Percentiles rank a stretch among this genome's conserved stretches.
Conservation (phyloP, 495 filamentous ascomycete genomes). For the Friedmanniomyces endolithicus region DNA sequence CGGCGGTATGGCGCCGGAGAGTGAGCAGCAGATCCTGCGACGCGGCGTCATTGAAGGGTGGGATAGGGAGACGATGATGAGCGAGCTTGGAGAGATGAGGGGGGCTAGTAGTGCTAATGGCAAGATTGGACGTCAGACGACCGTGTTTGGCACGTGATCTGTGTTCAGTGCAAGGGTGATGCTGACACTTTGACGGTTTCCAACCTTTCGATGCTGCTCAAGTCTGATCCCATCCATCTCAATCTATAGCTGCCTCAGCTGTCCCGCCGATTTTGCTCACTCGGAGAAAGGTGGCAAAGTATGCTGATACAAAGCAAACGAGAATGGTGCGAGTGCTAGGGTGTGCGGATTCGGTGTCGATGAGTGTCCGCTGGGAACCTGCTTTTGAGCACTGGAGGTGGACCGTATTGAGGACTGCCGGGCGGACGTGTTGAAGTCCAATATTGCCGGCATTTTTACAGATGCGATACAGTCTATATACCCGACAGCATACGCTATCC, state of each 20-base stretch:
- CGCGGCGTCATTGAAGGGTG: conserved; percentile 34
- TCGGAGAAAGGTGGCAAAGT: background rate
- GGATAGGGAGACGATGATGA: conserved; percentile 28
- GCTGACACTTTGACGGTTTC: background rate
- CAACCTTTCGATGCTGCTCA: background rate
- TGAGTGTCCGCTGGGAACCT: background rate
- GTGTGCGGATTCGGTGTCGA: background rate
- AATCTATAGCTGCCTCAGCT: background rate
- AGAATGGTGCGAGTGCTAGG: background rate
- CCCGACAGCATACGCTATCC: too few species aligned
- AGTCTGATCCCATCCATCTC: too few species aligned
- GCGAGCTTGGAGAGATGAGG: conserved; percentile 22
- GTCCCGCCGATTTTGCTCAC: background rate
- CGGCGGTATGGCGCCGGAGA: conserved; percentile 43
- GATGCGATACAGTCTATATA: too few species aligned
- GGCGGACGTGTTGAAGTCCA: too few species aligned
- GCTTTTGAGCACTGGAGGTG: background rate
- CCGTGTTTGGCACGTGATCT: background rate
- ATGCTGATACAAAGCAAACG: background rate
- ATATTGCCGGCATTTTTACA: too few species aligned
- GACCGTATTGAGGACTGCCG: too few species aligned
- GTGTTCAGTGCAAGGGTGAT: background rate
- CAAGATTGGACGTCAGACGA: conserved; percentile 1
- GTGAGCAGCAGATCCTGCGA: conserved; percentile 40
- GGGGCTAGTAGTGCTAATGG: conserved; percentile 1